Evolutionary conservation across 257 asterid species (phyloP), one percentile per base, ranked within the genome.

Genomic region (Orobanche coerulescens): DNA sequence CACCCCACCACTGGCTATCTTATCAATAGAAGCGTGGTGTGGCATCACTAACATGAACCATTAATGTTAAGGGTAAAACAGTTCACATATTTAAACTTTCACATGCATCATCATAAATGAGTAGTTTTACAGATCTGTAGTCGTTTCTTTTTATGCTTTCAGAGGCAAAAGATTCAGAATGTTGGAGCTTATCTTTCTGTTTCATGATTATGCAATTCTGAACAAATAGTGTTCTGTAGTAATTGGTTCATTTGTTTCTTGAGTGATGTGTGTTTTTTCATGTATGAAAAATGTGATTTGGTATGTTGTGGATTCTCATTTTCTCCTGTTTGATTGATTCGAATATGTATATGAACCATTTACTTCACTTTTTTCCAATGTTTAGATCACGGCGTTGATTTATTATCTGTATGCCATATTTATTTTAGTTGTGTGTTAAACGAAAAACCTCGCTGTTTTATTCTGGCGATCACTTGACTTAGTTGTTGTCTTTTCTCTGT

Each of bases 381-480:
- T 16, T 66, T 30, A 25, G 31, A 15, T 73, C 14, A 20, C 30
- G 61, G 15, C 31, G 2, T 33, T 34, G 16, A 40, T 6, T 24
- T 34, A 14, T 2, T 26, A 40, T 59, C 18, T 2, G 0, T 39
- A 4, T 36, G 13, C 28, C 36, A 60, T 14, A 44, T 51, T 43
- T 40, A 30, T n/a, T 40, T 49, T 28, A 5, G 15, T 25, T 36
- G 3, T 34, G 0, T 23, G 31, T 52, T 37, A n/a, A 40, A 16
- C 4, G 44, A n/a, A 26, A 33, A 34, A 39, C 24, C 33, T 42
- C 19, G n/a, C 25, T 0, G 18, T 12, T 19, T 16, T 6, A 14
- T 57, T 66, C 87, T 80, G 19, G 62, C 78, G 76, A 86, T 85
- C 75, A 40, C 7, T 48, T 24, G 10, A n/a, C 59, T 39, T 53